phyloP scores from a whole-genome alignment of 371 early-diverging fungal genomes.

The Massospora cicadina region DNA sequence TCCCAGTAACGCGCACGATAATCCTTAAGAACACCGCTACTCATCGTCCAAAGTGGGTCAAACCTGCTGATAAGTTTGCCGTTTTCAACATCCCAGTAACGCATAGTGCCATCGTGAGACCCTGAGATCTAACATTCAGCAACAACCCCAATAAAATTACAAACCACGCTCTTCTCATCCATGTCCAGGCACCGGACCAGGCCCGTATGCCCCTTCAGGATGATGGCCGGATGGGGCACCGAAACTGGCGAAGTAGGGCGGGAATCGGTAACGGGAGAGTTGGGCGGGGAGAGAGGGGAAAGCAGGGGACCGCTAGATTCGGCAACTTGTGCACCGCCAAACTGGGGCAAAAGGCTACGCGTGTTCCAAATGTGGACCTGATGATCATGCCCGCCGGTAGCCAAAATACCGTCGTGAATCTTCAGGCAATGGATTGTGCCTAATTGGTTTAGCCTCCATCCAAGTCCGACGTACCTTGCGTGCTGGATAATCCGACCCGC shows the following conservation, averaged over 20 bases:
- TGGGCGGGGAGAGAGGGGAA: not conserved
- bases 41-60: conserved; percentile 48
- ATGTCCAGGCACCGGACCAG: conserved; percentile 31
- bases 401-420: conserved; percentile 10
- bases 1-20: not conserved
- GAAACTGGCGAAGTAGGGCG: not conserved
- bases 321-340: not conserved
- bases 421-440: conserved; percentile 14
- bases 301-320: not conserved
- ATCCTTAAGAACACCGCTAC: conserved; percentile 15
- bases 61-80: conserved; percentile 43
- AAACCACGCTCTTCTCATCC: conserved; percentile 22
- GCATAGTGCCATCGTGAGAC: conserved; percentile 70
- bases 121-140: conserved; percentile 39
- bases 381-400: conserved; percentile 14
- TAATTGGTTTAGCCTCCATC: too few relatives aligned
- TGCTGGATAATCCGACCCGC: not conserved
- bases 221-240: conserved; percentile 21
- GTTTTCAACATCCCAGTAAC: conserved; percentile 74
- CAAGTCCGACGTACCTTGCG: too few relatives aligned
- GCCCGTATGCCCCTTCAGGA: conserved; percentile 31
- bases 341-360: not conserved
- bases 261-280: not conserved
- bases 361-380: conserved; percentile 13
- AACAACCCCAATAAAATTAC: conserved; percentile 15